Conservation (phyloP, 176 grass and related monocot species). For the bread wheat (Triticum aestivum) region DNA sequence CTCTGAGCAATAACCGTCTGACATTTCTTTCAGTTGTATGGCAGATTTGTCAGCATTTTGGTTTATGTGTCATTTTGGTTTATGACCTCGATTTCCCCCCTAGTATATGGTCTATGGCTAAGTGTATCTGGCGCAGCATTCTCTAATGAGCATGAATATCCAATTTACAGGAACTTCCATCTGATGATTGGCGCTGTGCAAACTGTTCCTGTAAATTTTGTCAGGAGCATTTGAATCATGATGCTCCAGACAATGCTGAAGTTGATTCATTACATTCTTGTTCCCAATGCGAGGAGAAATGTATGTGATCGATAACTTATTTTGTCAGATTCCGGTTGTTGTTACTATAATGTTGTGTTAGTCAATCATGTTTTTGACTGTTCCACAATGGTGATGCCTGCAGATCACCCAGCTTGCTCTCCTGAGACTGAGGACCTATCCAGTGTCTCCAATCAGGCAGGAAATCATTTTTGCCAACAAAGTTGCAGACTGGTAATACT, state of each 20-base stretch:
- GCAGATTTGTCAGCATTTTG: conserved; percentile 13
- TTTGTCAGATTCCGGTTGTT: conserved; percentile 4
- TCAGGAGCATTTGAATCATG: conserved; percentile 47
- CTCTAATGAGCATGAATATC: conserved; percentile 24
- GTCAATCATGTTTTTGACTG: conserved; percentile 27
- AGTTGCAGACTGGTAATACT: conserved; percentile 79
- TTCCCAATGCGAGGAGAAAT: conserved; percentile 68
- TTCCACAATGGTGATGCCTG: conserved; percentile 36
- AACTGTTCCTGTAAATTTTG: conserved; percentile 96
- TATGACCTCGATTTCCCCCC: neutral
- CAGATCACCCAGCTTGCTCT: conserved; percentile 74
- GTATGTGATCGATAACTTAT: conserved; percentile 48
- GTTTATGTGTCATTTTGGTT: neutral
- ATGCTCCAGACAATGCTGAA: conserved; percentile 36
- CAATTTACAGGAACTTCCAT: conserved; percentile 69
- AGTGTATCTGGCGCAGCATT: neutral
- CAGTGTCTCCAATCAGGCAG: conserved; percentile 23
- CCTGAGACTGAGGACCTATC: conserved; percentile 38
- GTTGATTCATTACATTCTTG: conserved; percentile 59
- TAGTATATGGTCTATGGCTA: neutral
- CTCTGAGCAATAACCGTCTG: neutral
- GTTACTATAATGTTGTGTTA: conserved; percentile 20
- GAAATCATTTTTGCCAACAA: conserved; percentile 68
- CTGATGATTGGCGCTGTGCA: conserved; percentile 84
- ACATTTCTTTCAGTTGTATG: neutral